Evolutionary conservation across 148 eudicot genomes (phyloP).

Genomic region (Vaccinium vitisidaea): DNA sequence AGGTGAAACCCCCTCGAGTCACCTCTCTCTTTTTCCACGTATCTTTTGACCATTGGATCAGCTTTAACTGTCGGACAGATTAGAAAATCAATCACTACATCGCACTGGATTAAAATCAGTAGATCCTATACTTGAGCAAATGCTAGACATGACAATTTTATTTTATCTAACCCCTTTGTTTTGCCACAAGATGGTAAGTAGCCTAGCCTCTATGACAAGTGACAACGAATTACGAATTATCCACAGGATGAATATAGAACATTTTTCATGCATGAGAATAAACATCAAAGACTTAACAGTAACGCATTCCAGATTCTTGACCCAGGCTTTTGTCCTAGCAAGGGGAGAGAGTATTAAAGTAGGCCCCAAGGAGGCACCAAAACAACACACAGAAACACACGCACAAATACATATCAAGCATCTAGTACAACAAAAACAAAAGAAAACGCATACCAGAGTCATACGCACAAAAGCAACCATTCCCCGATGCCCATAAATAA

Average conservation of each 20-base stretch:
- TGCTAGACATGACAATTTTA: neutral
- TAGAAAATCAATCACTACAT: neutral
- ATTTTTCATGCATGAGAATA: neutral
- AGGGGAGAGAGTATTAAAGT: neutral
- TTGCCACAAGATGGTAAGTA: neutral
- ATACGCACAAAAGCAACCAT: neutral
- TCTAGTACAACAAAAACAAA: neutral
- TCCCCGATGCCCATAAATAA: neutral
- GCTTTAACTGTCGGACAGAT: neutral
- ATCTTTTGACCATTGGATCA: neutral
- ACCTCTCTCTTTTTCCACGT: neutral
- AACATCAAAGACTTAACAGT: neutral
- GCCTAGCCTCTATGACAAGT: neutral
- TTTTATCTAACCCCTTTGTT: neutral
- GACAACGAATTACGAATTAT: neutral
- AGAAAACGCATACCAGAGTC: neutral
- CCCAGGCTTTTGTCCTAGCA: neutral
- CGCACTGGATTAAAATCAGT: neutral
- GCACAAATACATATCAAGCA: neutral
- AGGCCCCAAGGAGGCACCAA: neutral
- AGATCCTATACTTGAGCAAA: neutral
- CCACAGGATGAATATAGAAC: neutral
- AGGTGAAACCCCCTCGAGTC: neutral
- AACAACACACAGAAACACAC: neutral
- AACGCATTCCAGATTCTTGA: neutral